Evolutionary conservation across 805 yeast species (phyloP).

Genomic region (Kuraishia borneana): DNA sequence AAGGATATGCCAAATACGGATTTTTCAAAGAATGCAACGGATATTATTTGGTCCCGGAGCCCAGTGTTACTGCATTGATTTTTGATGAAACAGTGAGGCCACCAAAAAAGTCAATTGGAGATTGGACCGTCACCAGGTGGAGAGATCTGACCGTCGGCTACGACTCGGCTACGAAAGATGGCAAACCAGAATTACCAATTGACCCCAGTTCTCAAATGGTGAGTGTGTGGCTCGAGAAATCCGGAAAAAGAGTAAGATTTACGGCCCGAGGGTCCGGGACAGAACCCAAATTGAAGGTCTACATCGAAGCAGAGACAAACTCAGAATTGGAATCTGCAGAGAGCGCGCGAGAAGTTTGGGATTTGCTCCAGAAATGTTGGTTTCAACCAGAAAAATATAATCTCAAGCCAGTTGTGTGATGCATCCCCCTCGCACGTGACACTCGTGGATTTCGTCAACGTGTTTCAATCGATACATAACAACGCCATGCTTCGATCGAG

Average conservation of each 20-base stretch:
- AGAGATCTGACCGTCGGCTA: slow-evolving; percentile 78
- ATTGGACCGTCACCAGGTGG: slow-evolving; percentile 50
- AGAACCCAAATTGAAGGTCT: slow-evolving; percentile 88
- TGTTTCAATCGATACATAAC: background rate
- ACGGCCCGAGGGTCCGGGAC: slow-evolving; percentile 95
- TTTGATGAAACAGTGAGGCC: slow-evolving; percentile 33
- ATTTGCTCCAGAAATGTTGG: slow-evolving; percentile 46
- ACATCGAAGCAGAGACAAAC: slow-evolving; percentile 63
- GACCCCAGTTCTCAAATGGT: slow-evolving; percentile 81
- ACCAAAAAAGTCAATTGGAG: slow-evolving; percentile 32
- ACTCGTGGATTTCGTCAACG: background rate
- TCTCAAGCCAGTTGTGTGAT: slow-evolving; percentile 23
- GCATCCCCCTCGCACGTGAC: background rate
- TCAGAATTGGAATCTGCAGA: slow-evolving; percentile 33
- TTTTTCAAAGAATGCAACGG: slow-evolving; percentile 81
- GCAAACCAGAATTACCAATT: slow-evolving; percentile 55
- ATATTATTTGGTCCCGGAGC: slow-evolving; percentile 58
- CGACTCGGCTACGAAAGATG: slow-evolving; percentile 54
- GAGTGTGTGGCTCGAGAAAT: slow-evolving; percentile 38
- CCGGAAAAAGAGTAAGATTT: slow-evolving; percentile 41
- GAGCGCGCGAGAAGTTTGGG: slow-evolving; percentile 63
- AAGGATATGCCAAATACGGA: slow-evolving; percentile 60
- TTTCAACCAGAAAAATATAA: slow-evolving; percentile 44
- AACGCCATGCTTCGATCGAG: slow-evolving; percentile 1
- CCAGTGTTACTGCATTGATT: slow-evolving; percentile 36